A percentile compares a stretch with the other conserved stretches of the same genome.
Conservation (phyloP, 176 grass and related monocot genomes). For the Eragrostis curvula region DNA sequence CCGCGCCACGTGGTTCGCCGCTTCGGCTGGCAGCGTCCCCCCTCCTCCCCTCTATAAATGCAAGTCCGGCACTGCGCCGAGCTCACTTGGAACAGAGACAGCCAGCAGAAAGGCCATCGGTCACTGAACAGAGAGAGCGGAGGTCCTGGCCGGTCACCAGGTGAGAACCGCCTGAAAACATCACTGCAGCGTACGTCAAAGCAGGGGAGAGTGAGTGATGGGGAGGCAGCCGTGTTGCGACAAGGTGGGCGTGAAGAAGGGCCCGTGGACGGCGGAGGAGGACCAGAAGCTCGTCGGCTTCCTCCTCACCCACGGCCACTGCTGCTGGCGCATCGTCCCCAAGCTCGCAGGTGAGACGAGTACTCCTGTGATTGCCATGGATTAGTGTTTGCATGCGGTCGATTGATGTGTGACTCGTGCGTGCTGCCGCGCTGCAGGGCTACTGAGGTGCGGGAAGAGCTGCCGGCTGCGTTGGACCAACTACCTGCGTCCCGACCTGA, state of each 20-base stretch:
- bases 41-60: constrained; percentile 42
- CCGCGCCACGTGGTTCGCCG: constrained; percentile 39
- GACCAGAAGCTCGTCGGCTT: constrained; percentile 89
- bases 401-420: background rate
- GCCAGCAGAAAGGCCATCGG: background rate
- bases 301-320: constrained; percentile 79
- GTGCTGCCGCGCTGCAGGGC: constrained; percentile 34
- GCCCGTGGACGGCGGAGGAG: constrained; percentile 86
- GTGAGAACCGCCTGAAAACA: too few species aligned
- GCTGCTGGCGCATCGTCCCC: constrained; percentile 91
- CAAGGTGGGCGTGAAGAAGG: constrained; percentile 86
- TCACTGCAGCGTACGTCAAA: too few species aligned
- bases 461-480: constrained; percentile 95
- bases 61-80: constrained; percentile 5
- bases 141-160: too few species aligned
- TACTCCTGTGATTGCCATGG: too few species aligned
- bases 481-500: constrained; percentile 92
- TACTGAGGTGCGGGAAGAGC: constrained; percentile 94
- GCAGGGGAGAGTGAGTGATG: constrained; percentile 39
- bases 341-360: constrained; percentile 77
- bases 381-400: background rate
- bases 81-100: constrained; percentile 51
- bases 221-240: constrained; percentile 94
- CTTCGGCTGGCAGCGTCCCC: background rate
- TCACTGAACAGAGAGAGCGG: background rate